Evolutionary conservation across 2,329 filamentous ascomycete genomes (phyloP).

Genomic region (Hymenoscyphus repandus): DNA sequence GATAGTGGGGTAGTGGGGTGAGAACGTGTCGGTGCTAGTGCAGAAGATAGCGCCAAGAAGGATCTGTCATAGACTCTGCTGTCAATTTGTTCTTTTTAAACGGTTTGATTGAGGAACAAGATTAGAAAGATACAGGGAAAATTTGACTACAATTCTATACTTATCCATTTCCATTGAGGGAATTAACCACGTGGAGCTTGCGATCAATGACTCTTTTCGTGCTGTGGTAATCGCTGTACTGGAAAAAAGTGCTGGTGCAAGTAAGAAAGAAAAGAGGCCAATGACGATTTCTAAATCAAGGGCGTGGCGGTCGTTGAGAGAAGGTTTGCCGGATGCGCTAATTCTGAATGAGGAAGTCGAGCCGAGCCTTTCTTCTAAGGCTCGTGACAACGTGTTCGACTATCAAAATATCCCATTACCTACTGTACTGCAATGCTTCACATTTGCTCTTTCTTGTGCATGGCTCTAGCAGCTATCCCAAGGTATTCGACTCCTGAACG

Average conservation of each 20-base stretch:
- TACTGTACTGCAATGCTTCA: too few species aligned
- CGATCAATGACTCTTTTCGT: background rate
- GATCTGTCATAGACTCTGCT: background rate
- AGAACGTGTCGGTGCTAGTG: background rate
- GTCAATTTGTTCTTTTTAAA: background rate
- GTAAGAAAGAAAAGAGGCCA: background rate
- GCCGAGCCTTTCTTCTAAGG: too few species aligned
- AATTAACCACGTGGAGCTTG: background rate
- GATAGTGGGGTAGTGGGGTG: slow-evolving; percentile 13
- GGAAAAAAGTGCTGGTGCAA: background rate
- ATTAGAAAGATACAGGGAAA: background rate
- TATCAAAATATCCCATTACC: too few species aligned
- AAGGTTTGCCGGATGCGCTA: too few species aligned
- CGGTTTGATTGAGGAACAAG: background rate
- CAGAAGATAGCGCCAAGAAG: background rate
- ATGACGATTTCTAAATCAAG: background rate
- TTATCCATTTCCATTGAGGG: background rate
- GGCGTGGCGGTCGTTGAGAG: background rate
- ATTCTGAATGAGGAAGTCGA: too few species aligned
- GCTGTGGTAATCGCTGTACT: background rate
- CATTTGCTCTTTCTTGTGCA: too few species aligned
- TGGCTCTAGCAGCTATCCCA: too few species aligned
- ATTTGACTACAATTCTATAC: background rate
- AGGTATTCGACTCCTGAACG: too few species aligned
- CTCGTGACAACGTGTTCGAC: too few species aligned